Conservation (phyloP, 495 filamentous ascomycete genomes). For the Articulospora tetracladia region DNA sequence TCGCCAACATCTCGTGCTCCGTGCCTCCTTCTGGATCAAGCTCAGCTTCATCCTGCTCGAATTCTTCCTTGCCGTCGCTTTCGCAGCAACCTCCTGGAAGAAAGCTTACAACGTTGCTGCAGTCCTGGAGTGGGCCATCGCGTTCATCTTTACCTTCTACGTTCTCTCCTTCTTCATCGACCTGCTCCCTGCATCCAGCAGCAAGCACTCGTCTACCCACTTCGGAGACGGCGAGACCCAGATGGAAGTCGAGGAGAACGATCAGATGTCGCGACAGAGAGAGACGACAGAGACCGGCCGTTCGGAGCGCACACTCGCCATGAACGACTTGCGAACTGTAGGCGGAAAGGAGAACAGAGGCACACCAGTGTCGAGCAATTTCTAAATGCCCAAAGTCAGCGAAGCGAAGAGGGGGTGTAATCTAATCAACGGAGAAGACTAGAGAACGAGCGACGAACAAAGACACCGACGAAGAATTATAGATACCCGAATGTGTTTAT, state of each 20-base stretch:
- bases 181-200: conserved; percentile 72
- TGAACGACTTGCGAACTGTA: conserved; percentile 4
- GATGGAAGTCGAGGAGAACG: conserved; percentile 24
- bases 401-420: not conserved
- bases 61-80: conserved; percentile 57
- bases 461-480: not conserved
- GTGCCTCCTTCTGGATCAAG: conserved; percentile 79
- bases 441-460: not conserved
- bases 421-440: too few relatives aligned
- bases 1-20: conserved; percentile 67
- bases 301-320: conserved; percentile 14
- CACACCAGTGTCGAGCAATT: conserved; percentile 12
- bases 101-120: conserved; percentile 39
- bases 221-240: conserved; percentile 8
- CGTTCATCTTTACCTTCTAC: conserved; percentile 88
- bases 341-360: conserved; percentile 5
- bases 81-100: conserved; percentile 35
- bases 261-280: conserved; percentile 1
- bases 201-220: conserved; percentile 33
- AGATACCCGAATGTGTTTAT: not conserved
- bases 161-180: conserved; percentile 87
- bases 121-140: conserved; percentile 72
- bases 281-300: conserved; percentile 1
- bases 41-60: conserved; percentile 76
- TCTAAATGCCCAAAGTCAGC: conserved; percentile 3